Conservation (phyloP, 129 eudicot species). For the Chrysanthemum makinoi region DNA sequence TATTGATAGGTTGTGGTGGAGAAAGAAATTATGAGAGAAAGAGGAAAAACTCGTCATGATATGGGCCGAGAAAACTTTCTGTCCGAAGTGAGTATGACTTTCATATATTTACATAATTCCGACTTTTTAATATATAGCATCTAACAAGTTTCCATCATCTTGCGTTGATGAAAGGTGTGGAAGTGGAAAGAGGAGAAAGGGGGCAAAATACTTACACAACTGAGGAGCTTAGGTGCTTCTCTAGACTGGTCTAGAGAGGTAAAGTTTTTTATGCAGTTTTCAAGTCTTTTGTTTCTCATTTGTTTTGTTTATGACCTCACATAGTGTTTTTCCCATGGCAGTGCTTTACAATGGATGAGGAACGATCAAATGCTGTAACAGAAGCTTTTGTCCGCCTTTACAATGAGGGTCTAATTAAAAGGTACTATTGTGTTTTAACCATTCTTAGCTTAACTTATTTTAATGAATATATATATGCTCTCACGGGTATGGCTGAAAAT, state of each 20-base stretch:
- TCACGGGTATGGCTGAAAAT: no score
- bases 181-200: constrained; percentile 90
- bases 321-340: background rate
- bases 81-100: constrained; percentile 61
- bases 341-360: constrained; percentile 76
- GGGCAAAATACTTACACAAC: constrained; percentile 80
- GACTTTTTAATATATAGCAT: background rate
- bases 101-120: background rate
- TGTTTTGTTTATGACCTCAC: no score
- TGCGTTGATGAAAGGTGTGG: constrained; percentile 71
- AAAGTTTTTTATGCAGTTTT: background rate
- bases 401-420: constrained; percentile 79
- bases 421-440: constrained; percentile 38
- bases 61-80: constrained; percentile 80
- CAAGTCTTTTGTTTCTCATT: no score
- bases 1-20: constrained; percentile 85
- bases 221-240: constrained; percentile 87
- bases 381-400: constrained; percentile 84
- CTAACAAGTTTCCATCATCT: background rate
- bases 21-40: constrained; percentile 84
- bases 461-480: no score
- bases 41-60: constrained; percentile 74
- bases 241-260: constrained; percentile 99
- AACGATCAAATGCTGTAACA: constrained; percentile 70
- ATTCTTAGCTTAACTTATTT: background rate